Percentiles rank a stretch among this genome's conserved stretches.
These are phyloP conservation scores for Mucor racemosus DNA, from an alignment of 371 early-diverging fungal species.

Conservation along the genomic window DNA sequence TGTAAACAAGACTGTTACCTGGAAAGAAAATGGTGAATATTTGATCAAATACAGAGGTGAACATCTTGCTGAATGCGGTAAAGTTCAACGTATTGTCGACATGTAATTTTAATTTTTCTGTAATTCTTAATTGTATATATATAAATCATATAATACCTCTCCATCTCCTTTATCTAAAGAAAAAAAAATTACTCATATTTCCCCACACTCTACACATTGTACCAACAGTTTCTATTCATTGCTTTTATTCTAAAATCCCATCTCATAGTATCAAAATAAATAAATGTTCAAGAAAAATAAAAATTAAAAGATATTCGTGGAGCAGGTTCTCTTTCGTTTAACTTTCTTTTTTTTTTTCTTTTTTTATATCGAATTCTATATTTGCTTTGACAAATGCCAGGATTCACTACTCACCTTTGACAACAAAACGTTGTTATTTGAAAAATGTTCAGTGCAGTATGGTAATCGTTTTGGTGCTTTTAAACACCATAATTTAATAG, in stretches of 20 bases:
- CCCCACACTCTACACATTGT: not conserved
- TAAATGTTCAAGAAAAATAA: not conserved
- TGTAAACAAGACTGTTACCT: conserved; percentile 72
- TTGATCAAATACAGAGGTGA: conserved; percentile 69
- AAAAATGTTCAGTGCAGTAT: no score
- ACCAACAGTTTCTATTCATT: conserved; percentile 12
- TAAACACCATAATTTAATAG: no score
- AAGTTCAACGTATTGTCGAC: conserved; percentile 58
- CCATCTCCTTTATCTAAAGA: not conserved
- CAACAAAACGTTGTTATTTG: no score
- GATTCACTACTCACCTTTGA: no score
- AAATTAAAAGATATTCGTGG: not conserved
- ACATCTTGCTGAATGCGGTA: conserved; percentile 63
- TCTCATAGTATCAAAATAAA: not conserved
- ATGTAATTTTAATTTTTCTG: conserved; percentile 31
- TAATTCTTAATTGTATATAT: conserved; percentile 11
- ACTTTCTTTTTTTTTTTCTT: not conserved
- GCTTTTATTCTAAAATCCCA: not conserved
- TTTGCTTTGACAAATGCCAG: not conserved
- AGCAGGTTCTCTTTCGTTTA: conserved; percentile 3
- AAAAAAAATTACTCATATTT: not conserved
- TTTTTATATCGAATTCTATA: no score
- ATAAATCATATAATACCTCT: not conserved
- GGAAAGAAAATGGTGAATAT: conserved; percentile 64
- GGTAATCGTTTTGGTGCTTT: no score